phyloP scores from a whole-genome alignment of 2,329 filamentous ascomycete genomes.

The Cercospora sesami region DNA sequence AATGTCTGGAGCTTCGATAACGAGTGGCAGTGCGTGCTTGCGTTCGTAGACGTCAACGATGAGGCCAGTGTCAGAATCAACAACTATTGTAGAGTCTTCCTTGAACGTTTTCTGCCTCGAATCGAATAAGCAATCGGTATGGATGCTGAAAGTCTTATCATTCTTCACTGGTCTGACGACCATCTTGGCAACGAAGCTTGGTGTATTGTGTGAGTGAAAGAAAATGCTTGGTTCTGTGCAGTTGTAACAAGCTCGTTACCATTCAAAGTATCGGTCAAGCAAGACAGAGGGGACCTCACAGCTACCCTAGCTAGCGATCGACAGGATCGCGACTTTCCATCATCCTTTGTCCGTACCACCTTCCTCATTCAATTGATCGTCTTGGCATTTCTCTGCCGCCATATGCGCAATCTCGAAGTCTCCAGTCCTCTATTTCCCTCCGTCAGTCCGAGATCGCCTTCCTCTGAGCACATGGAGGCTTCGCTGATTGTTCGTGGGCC shows the following conservation, averaged over 20 bases:
- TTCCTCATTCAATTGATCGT: background rate
- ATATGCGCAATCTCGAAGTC: background rate
- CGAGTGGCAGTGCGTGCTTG: conserved; percentile 26
- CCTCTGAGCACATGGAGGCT: background rate
- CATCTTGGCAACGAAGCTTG: conserved; percentile 18
- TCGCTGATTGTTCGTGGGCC: background rate
- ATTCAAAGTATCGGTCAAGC: background rate
- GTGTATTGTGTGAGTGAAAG: background rate
- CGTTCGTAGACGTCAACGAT: conserved; percentile 42
- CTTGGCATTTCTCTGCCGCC: background rate
- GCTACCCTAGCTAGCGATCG: background rate
- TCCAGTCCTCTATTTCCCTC: background rate
- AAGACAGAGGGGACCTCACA: background rate
- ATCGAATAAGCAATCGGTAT: conserved; percentile 53
- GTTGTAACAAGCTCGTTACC: background rate
- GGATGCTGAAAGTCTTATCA: conserved; percentile 37
- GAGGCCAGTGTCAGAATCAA: conserved; percentile 45
- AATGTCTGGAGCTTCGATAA: conserved; percentile 45
- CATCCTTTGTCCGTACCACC: background rate
- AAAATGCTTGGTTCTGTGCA: background rate
- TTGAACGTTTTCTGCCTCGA: conserved; percentile 47
- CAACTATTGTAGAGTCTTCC: conserved; percentile 46
- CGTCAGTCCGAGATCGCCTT: background rate
- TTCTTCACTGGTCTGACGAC: conserved; percentile 18
- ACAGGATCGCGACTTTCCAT: background rate